A percentile compares a stretch with the other conserved stretches of the same genome.
Evolutionary conservation across 768 basidiomycete genomes (phyloP).

Genomic region (Melanogaster broomeanus): DNA sequence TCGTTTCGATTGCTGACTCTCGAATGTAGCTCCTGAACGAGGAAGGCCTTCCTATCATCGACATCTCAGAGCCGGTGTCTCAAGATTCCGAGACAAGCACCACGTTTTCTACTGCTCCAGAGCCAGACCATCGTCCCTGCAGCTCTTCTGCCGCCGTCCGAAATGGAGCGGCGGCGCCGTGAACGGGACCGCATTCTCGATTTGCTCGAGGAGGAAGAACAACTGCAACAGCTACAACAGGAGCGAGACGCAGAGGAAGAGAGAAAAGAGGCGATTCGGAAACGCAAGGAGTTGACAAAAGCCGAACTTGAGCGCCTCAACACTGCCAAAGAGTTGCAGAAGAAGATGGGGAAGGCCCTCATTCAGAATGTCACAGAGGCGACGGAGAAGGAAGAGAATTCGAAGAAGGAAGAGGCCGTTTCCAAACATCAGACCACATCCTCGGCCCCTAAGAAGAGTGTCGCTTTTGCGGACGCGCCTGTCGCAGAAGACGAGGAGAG

Average conservation of each 20-base stretch:
- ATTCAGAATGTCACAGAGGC: conserved; percentile 43
- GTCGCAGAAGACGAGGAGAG: conserved; percentile 22
- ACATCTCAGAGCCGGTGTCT: conserved; percentile 63
- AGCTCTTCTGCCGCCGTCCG: conserved; percentile 44
- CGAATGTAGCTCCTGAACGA: conserved; percentile 63
- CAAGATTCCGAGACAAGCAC: conserved; percentile 19
- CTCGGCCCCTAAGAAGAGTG: conserved; percentile 56
- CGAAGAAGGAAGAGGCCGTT: conserved; percentile 29
- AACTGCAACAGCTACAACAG: conserved; percentile 42
- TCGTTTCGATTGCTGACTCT: conserved; percentile 22
- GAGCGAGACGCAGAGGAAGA: conserved; percentile 42
- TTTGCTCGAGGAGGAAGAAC: conserved; percentile 71
- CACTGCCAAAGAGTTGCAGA: conserved; percentile 55
- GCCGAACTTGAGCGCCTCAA: conserved; percentile 41
- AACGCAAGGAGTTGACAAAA: conserved; percentile 50
- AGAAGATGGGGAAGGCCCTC: conserved; percentile 77
- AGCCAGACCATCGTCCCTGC: conserved; percentile 50
- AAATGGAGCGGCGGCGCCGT: conserved; percentile 51
- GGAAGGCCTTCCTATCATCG: conserved; percentile 78
- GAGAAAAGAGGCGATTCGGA: conserved; percentile 49
- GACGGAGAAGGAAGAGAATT: conserved; percentile 36
- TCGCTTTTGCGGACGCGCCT: conserved; percentile 58
- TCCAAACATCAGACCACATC: conserved; percentile 26
- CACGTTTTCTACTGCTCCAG: conserved; percentile 28
- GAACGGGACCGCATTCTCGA: conserved; percentile 69